Base-by-base conservation (phyloP, 1,284 basidiomycete species). In the Coniophora puteana region DNA sequence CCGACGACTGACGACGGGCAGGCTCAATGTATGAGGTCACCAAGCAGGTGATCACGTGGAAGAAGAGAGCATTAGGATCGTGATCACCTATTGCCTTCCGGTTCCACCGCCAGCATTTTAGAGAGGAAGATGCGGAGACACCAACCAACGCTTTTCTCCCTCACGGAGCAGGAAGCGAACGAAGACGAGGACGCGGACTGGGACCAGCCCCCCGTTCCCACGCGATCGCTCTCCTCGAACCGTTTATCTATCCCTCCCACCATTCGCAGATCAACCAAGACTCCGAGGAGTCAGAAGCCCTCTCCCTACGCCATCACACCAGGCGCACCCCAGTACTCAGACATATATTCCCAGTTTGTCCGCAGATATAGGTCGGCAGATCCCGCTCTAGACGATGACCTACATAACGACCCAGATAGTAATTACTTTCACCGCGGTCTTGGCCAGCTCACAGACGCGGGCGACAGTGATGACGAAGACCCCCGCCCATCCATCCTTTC, bases 391-490 rank as follows among this genome's bases (percentile, higher is more conserved):
- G 71, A 75, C 38, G 80, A 82, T 48, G 82, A 87, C 58, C 74
- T 78, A 21, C 74, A 80, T 42, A 78, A 78, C 53, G 85, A 88
- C 55, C 80, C 82, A 17, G 84, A 88, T 55, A 80, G 72, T 48
- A 80, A 85, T 52, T 86, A 83, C 58, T 84, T 83, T 60, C 80
- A 85, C 52, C 71, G 76, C 33, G 84, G 83, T 10, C 65, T 84
- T 8, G 84, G 81, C 2, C 79, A 84, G 51, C 70, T 88, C 11
- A 69, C 76, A 30, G 85, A 89, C 52, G 77, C 72, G 14, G 83
- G 78, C 3, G 86, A 89, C 47, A 88, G 81, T 51, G 84, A 85
- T 38, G 88, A 91, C 48, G 85, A 88, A 49, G 80, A 83, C 37
- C 53, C 69, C 33, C 62, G 60, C 42, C 71, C 68, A 32, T 53